These are phyloP conservation scores for Pythium folliculosum DNA, from an alignment of 352 stramenopile species.

Conservation along the genomic window DNA sequence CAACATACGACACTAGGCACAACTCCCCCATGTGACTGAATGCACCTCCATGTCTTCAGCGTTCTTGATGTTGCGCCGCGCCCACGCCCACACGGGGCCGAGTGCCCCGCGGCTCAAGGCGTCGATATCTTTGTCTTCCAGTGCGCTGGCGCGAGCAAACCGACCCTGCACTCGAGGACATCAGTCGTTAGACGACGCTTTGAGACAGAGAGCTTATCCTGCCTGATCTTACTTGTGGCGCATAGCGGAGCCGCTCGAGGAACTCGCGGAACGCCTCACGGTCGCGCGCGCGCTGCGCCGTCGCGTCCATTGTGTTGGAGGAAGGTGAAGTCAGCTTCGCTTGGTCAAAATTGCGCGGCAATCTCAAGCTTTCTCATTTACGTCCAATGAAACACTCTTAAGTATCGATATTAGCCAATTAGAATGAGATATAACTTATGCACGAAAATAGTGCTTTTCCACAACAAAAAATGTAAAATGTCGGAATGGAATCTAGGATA, in stretches of 20 bases:
- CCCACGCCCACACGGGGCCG: constrained; percentile 41
- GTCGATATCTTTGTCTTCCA: constrained; percentile 50
- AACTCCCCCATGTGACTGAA: not conserved
- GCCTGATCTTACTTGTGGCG: constrained; percentile 32
- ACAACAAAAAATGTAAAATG: constrained; percentile 20
- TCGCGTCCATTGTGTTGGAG: constrained; percentile 22
- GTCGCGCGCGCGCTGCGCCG: constrained; percentile 30
- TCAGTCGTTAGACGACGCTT: not conserved
- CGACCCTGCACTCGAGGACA: constrained; percentile 30
- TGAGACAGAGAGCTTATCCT: not conserved
- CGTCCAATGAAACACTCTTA: too few relatives aligned
- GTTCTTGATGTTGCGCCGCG: constrained; percentile 41
- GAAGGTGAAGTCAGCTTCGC: too few relatives aligned
- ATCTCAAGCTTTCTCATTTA: not conserved
- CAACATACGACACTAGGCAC: not conserved
- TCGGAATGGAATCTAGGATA: constrained; percentile 13
- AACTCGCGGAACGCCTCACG: constrained; percentile 47
- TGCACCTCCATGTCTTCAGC: constrained; percentile 40
- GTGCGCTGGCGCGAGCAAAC: constrained; percentile 28
- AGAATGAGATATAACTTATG: not conserved
- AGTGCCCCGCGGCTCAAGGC: constrained; percentile 40
- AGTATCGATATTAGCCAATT: too few relatives aligned
- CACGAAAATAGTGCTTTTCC: not conserved
- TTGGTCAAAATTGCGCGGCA: constrained; percentile 2
- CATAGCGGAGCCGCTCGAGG: constrained; percentile 43